Conservation (phyloP, 2,329 filamentous ascomycete genomes). For the Pseudopyrenochaeta lycopersici region DNA sequence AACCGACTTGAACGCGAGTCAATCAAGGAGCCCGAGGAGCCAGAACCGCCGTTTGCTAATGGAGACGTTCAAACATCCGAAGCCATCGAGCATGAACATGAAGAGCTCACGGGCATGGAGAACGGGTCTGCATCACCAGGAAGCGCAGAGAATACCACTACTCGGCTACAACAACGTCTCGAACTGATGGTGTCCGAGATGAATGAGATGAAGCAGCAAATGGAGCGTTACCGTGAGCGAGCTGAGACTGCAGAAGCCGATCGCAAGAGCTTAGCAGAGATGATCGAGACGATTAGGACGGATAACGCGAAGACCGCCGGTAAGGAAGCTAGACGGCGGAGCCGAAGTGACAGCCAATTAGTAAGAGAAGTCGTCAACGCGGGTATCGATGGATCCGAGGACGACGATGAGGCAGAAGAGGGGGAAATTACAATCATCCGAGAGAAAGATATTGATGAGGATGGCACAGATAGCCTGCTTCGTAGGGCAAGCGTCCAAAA, state of each 20-base stretch:
- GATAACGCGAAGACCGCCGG: conserved; percentile 64
- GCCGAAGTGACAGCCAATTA: conserved; percentile 32
- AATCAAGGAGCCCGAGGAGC: conserved; percentile 47
- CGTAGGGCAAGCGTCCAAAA: conserved; percentile 37
- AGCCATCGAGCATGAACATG: conserved; percentile 13
- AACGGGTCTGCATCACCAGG: conserved; percentile 32
- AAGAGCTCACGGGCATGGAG: conserved; percentile 22
- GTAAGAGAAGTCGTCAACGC: conserved; percentile 11
- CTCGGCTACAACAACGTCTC: conserved; percentile 73
- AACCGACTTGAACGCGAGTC: conserved; percentile 73
- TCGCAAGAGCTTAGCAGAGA: conserved; percentile 81
- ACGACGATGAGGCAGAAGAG: conserved; percentile 37
- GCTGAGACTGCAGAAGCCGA: conserved; percentile 85
- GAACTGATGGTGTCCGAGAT: conserved; percentile 83
- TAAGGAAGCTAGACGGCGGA: conserved; percentile 38
- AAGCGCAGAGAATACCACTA: conserved; percentile 48
- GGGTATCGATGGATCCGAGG: conserved; percentile 26
- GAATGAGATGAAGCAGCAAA: conserved; percentile 79
- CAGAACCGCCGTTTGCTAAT: conserved; percentile 38
- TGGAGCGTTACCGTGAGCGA: conserved; percentile 78
- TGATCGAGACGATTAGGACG: conserved; percentile 82
- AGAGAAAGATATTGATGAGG: conserved; percentile 39
- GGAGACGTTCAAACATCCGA: conserved; percentile 27
- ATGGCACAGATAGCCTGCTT: conserved; percentile 28
- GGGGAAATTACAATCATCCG: conserved; percentile 49